These are phyloP conservation scores for Oldenlandia corymbosa DNA, from an alignment of 257 asterid species.

Conservation along the genomic window DNA sequence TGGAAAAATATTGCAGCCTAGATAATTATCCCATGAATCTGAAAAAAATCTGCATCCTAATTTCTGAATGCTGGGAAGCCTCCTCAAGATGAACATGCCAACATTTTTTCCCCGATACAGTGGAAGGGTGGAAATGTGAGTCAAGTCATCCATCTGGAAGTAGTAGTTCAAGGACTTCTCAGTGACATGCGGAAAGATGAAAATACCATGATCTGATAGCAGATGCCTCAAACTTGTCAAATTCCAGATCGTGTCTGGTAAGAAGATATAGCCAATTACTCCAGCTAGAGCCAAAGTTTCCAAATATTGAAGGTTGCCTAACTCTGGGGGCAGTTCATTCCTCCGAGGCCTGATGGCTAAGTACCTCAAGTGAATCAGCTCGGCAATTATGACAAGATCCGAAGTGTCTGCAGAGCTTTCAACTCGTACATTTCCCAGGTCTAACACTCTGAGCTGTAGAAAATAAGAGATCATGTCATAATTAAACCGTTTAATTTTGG, in stretches of 20 bases:
- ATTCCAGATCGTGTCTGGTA: constrained; percentile 1
- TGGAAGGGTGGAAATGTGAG: background rate
- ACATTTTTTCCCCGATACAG: background rate
- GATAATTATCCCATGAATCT: background rate
- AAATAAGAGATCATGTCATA: too few relatives aligned
- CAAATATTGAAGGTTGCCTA: background rate
- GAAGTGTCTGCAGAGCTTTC: background rate
- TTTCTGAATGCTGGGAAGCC: background rate
- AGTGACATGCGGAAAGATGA: constrained; percentile 3
- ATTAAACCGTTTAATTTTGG: background rate
- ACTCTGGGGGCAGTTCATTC: background rate
- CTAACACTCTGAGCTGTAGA: background rate
- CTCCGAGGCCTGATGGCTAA: background rate
- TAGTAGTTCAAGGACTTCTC: background rate
- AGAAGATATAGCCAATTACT: background rate
- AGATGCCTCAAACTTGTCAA: background rate
- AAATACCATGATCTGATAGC: background rate
- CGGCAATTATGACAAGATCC: background rate
- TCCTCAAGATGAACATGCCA: background rate
- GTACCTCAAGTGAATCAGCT: background rate
- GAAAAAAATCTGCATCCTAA: background rate
- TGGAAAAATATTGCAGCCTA: background rate
- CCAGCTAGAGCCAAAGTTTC: background rate
- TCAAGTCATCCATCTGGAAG: too few relatives aligned
- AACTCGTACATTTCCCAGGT: background rate